phyloP scores from a whole-genome alignment of 2,329 filamentous ascomycete genomes.

The Blastomyces emzantsi region DNA sequence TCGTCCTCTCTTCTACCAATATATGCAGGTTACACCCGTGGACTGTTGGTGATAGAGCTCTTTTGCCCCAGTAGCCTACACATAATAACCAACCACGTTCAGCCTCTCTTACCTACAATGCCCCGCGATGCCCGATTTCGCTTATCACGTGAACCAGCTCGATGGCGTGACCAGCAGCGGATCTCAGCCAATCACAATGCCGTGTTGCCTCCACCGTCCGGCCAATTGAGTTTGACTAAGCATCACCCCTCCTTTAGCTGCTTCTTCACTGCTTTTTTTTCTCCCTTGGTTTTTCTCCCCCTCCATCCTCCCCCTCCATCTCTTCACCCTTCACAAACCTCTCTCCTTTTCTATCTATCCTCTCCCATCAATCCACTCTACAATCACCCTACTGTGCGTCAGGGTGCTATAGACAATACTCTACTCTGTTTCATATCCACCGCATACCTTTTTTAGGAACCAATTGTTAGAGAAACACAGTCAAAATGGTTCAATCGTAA shows the following conservation, averaged over 20 bases:
- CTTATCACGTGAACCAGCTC: not conserved
- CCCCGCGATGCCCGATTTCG: not conserved
- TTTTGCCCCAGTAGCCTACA: too few relatives aligned
- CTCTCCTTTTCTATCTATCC: constrained; percentile 10
- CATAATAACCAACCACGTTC: too few relatives aligned
- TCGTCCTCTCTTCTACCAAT: too few relatives aligned
- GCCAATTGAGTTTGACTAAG: not conserved
- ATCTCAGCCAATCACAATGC: not conserved
- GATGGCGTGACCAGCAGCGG: not conserved
- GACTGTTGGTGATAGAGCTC: too few relatives aligned
- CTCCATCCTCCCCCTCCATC: constrained; percentile 11
- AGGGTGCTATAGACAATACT: not conserved
- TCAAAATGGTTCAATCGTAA: constrained; percentile 54
- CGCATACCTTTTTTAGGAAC: not conserved
- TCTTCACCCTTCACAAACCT: constrained; percentile 11
- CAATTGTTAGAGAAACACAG: constrained; percentile 17
- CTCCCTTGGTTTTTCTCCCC: constrained; percentile 18
- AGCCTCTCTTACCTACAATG: too few relatives aligned
- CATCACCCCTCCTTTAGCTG: not conserved
- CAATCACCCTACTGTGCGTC: constrained; percentile 1
- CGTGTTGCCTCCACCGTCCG: not conserved
- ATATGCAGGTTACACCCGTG: too few relatives aligned
- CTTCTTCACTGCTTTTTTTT: constrained; percentile 15
- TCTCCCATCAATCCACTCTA: not conserved
- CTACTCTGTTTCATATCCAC: not conserved